Evolutionary conservation across 345 rosid genomes (phyloP), one percentile per base, ranked within the genome.

Genomic region (Microcos paniculata): DNA sequence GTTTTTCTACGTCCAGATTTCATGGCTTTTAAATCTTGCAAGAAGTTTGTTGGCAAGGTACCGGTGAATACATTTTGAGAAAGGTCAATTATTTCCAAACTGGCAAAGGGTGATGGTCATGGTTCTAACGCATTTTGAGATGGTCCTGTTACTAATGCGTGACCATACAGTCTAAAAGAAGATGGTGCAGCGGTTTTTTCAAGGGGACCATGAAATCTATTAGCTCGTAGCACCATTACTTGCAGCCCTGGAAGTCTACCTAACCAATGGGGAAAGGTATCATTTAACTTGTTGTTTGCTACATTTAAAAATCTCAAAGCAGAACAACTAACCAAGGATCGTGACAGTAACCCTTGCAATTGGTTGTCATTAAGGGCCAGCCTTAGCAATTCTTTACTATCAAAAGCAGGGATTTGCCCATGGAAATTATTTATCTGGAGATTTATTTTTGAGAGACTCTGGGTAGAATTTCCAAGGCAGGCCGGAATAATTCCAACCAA

Each of bases 201-300:
- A 0, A 71, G 1, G 45, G 26, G 8, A 13, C 79, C 79, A 19
- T 23, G 21, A 12, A 80, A 80, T 24, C 70, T 30, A 43, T 83
- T 83, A 23, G 24, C 14, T 0, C 43, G n/a, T 0, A 83, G 21
- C 21, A 35, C 16, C 0, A 83, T 48, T 11, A 45, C 15, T 18
- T 0, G 0, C 9, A 78, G 66, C 8, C 24, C 2, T 30, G 69
- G 65, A 56, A 30, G 77, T 0, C n/a, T 26, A n/a, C 43, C 52
- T 21, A 81, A 59, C 67, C 80, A 76, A 7, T 26, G 15, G 0
- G 79, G 81, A 38, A 80, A 83, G 3, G 40, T 24, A 51, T 71
- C 72, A 0, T 4, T 80, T 4, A 83, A 61, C 7, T 3, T 11
- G 62, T 83, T 80, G 51, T 57, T 51, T 11, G 71, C 76, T 0